phyloP scores from a whole-genome alignment of 1,284 basidiomycete species.

The Phenoliferia sp. region DNA sequence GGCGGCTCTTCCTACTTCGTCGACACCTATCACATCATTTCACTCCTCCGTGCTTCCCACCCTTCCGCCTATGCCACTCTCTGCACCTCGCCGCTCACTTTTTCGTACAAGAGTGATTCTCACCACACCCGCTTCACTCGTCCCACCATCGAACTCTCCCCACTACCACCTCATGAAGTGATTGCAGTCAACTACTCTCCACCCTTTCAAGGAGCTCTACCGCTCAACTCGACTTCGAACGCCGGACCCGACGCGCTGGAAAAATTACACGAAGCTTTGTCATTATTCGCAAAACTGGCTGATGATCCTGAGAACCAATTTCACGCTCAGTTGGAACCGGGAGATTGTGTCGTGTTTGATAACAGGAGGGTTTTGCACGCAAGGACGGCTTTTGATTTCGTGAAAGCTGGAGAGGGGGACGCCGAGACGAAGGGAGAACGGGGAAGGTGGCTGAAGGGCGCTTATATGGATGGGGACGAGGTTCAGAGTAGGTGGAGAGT shows the following conservation, averaged over 20 bases:
- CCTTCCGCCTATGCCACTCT: constrained; percentile 60
- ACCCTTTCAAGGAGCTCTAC: constrained; percentile 87
- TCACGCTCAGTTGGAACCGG: constrained; percentile 68
- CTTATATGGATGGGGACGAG: constrained; percentile 37
- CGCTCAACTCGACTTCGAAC: constrained; percentile 32
- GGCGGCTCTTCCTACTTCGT: constrained; percentile 88
- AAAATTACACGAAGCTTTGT: constrained; percentile 62
- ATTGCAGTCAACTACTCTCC: constrained; percentile 84
- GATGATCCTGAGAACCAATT: constrained; percentile 51
- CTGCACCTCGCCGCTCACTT: constrained; percentile 62
- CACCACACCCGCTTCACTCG: constrained; percentile 78
- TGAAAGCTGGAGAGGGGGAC: constrained; percentile 27
- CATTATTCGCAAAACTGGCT: constrained; percentile 58
- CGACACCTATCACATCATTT: constrained; percentile 69
- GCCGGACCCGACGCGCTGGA: constrained; percentile 36
- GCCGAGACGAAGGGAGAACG: constrained; percentile 13
- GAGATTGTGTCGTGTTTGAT: constrained; percentile 87
- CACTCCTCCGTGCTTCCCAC: constrained; percentile 52
- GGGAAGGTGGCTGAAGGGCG: constrained; percentile 33
- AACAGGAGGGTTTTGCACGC: constrained; percentile 90
- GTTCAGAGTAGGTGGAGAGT: constrained; percentile 28
- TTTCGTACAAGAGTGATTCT: constrained; percentile 87
- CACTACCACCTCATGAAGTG: constrained; percentile 40
- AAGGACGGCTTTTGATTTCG: constrained; percentile 63
- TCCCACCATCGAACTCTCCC: constrained; percentile 67